phyloP scores from a whole-genome alignment of 2,329 filamentous ascomycete species.

The Huntiella decipiens region DNA sequence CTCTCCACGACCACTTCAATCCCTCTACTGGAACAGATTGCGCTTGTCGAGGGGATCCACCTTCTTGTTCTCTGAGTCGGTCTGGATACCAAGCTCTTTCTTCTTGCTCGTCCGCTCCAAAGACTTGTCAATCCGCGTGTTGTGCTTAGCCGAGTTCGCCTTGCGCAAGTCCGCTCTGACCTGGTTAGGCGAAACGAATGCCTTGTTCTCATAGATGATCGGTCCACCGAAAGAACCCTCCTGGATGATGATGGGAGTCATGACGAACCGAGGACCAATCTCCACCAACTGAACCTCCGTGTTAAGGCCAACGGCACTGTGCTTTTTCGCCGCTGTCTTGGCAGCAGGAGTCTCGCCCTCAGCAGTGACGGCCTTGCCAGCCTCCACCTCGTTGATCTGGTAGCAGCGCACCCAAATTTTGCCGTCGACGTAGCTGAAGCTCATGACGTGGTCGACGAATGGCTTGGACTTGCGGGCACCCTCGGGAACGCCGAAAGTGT shows the following conservation, averaged over 20 bases:
- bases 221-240: conserved; percentile 91
- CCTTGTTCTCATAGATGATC: conserved; percentile 95
- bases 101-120: conserved; percentile 57
- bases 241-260: conserved; percentile 87
- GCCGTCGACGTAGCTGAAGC: conserved; percentile 74
- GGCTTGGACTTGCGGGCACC: conserved; percentile 80
- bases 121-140: conserved; percentile 53
- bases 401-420: conserved; percentile 96
- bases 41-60: conserved; percentile 57
- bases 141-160: conserved; percentile 60
- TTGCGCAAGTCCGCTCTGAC: conserved; percentile 63
- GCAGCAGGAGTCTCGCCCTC: conserved; percentile 22
- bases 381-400: conserved; percentile 70
- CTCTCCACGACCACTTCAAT: conserved; percentile 1
- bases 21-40: conserved; percentile 50
- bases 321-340: conserved; percentile 16
- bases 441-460: conserved; percentile 89
- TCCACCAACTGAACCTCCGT: conserved; percentile 73
- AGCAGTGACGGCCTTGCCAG: conserved; percentile 21
- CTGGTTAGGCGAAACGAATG: conserved; percentile 93
- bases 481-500: conserved; percentile 83
- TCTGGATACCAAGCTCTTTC: conserved; percentile 55
- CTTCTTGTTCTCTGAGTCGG: conserved; percentile 39
- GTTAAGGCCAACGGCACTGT: conserved; percentile 27
- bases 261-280: conserved; percentile 80